Percentiles rank a stretch among this genome's conserved stretches.
Evolutionary conservation across 495 filamentous ascomycete genomes (phyloP).

Genomic region (Podospora anserina): DNA sequence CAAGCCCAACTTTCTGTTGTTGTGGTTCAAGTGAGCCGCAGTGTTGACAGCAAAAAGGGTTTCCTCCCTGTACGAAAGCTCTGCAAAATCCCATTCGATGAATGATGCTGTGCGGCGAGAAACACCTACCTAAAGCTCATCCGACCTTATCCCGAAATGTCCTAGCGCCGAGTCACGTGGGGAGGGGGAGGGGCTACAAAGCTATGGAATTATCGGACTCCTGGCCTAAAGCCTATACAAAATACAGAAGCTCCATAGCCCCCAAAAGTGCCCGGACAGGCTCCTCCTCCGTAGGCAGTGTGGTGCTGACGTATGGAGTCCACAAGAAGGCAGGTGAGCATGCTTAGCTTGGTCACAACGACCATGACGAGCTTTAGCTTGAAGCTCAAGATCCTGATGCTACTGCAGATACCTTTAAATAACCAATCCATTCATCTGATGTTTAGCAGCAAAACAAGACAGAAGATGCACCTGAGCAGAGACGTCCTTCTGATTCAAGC

Average conservation of each 20-base stretch:
- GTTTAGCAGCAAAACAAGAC: neutral
- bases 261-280: neutral
- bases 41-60: neutral
- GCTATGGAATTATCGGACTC: neutral
- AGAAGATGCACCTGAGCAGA: neutral
- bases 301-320: neutral
- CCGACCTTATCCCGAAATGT: neutral
- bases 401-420: neutral
- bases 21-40: neutral
- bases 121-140: conserved; percentile 3
- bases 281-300: neutral
- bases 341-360: too few relatives aligned
- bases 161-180: conserved; percentile 9
- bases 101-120: conserved; percentile 13
- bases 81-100: conserved; percentile 10
- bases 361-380: too few relatives aligned
- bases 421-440: neutral
- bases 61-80: neutral
- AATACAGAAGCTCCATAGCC: too few relatives aligned
- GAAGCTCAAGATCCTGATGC: neutral
- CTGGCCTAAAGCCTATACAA: too few relatives aligned
- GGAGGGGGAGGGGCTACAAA: neutral
- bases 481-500: neutral
- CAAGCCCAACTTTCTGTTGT: neutral
- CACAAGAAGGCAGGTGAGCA: neutral